phyloP scores from a whole-genome alignment of 2,329 filamentous ascomycete genomes.

The Microdochium bolleyi region DNA sequence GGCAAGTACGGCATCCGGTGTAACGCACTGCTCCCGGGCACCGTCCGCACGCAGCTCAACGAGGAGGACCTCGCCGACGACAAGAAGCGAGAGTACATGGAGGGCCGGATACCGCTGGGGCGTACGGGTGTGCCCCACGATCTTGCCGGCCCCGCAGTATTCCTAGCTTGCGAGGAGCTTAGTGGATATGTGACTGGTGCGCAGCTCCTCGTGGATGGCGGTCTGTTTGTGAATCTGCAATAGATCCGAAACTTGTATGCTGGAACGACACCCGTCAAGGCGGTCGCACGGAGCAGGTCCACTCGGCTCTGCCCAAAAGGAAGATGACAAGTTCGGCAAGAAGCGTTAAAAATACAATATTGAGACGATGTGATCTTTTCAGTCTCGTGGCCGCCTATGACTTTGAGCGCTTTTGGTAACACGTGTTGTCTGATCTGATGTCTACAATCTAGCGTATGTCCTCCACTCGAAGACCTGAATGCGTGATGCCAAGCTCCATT shows the following conservation, averaged over 20 bases:
- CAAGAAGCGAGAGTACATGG: conserved; percentile 68
- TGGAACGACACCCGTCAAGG: no score
- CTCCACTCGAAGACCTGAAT: no score
- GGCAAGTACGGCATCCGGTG: conserved; percentile 71
- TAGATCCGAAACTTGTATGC: conserved; percentile 24
- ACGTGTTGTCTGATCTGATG: no score
- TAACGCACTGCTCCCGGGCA: conserved; percentile 78
- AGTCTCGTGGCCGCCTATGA: no score
- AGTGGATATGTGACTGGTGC: conserved; percentile 77
- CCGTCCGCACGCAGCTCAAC: conserved; percentile 77
- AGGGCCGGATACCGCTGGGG: conserved; percentile 71
- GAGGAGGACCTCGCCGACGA: conserved; percentile 72
- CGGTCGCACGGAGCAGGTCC: no score
- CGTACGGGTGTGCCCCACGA: conserved; percentile 66
- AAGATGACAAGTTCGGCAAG: no score
- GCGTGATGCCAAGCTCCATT: no score
- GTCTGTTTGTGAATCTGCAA: conserved; percentile 83
- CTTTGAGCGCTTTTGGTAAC: no score
- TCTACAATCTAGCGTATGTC: no score
- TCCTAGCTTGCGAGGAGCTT: conserved; percentile 71
- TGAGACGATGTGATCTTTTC: no score
- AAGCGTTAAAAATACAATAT: no score
- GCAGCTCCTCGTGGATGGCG: conserved; percentile 80
- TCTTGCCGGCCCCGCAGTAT: conserved; percentile 76
- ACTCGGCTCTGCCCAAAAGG: no score